phyloP scores from a whole-genome alignment of 2,329 filamentous ascomycete genomes.

The Sporothrix euskadiensis region DNA sequence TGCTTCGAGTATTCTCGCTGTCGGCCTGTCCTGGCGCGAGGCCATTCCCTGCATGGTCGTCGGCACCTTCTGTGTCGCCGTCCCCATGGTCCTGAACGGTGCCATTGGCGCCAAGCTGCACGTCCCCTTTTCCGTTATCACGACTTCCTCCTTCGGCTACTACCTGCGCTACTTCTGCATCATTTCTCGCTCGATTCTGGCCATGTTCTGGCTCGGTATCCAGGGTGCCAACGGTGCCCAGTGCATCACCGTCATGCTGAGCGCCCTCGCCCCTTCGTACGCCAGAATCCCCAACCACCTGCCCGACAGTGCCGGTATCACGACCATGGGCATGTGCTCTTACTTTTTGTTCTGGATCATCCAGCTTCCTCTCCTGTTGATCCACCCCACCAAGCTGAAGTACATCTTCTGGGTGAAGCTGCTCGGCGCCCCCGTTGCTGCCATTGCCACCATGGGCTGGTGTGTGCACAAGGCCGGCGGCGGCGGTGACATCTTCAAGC shows the following conservation, averaged over 20 bases:
- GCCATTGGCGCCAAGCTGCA: constrained; percentile 51
- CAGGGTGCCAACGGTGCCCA: constrained; percentile 50
- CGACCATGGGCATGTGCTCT: constrained; percentile 42
- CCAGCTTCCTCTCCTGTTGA: constrained; percentile 37
- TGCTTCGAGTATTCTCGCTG: constrained; percentile 33
- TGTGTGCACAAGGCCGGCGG: constrained; percentile 58
- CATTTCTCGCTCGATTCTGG: constrained; percentile 43
- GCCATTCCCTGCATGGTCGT: constrained; percentile 54
- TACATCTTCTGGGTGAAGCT: constrained; percentile 52
- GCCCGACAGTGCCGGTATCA: constrained; percentile 43
- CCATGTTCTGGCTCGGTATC: constrained; percentile 45
- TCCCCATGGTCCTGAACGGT: constrained; percentile 53
- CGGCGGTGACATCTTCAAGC: constrained; percentile 45
- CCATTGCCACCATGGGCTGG: constrained; percentile 65
- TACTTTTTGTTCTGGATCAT: constrained; percentile 45
- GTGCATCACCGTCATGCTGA: constrained; percentile 39
- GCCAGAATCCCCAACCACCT: constrained; percentile 43
- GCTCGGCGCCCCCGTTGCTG: constrained; percentile 56
- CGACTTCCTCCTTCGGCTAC: constrained; percentile 49
- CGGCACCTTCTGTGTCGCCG: constrained; percentile 61
- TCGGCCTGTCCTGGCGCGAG: constrained; percentile 44
- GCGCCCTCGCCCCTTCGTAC: constrained; percentile 39
- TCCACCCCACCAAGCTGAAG: constrained; percentile 32
- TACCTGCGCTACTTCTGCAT: constrained; percentile 50
- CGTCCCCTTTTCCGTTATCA: constrained; percentile 50